Evolutionary conservation across 176 grass and related monocot species (phyloP), one percentile per base, ranked within the genome.

Genomic region (Rhipidocladum racemiflorum): DNA sequence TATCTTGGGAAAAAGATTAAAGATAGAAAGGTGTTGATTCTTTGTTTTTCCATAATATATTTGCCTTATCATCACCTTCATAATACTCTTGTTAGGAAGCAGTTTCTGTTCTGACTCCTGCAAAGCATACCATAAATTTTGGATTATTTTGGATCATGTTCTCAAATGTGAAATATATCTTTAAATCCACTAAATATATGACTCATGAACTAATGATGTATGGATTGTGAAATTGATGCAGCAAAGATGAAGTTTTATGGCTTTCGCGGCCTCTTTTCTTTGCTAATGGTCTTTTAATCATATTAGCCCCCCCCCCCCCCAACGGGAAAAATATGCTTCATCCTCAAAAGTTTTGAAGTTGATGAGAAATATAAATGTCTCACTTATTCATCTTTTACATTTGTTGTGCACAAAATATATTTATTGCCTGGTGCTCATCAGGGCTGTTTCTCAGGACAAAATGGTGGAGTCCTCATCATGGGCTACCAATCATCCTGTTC

Each of bases 1-100:
- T 83, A 84, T 90, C 46, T 40, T 68, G 87, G 97, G 70, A 91
- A 87, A 75, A 93, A 93, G 68, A 76, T 85, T 61, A 98, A 89
- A 90, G 89, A 90, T 54, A 85, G 72, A 72, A 99, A 96, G 92
- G 97, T 99, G 85, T 67, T n/a, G 9, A 53, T 78, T 11, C 4
- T 45, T 79, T 32, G 21, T 11, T 23, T 35, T 62, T 84, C 25
- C 3, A 38, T 72, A 60, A 73, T 36, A 87, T 49, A 32, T 36
- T 67, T 7, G 1, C 20, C 38, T 86, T 75, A 48, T 63, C 38
- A n/a, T 51, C 39, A 62, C 23, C 18, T 15, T 57, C 2, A 42
- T 20, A 48, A 50, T 74, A 60, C 20, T 53, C 70, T 78, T 75
- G 45, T 24, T 49, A 67, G 66, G 59, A 46, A 63, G 55, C 17